Conservation (phyloP, 805 yeast genomes). For the Myxozyma melibiosi region DNA sequence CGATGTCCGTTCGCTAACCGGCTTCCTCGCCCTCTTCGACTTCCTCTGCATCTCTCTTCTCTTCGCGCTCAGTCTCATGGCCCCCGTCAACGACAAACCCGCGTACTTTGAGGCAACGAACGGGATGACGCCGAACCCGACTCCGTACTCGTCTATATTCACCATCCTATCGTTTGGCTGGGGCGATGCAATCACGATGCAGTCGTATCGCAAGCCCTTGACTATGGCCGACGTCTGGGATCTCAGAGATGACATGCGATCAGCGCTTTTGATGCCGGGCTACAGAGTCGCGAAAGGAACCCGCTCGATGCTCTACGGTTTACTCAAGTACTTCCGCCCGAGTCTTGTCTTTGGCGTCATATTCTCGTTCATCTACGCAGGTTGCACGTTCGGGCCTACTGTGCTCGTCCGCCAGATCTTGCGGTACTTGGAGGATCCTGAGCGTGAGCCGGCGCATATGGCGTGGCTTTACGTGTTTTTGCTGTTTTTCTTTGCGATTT, state of each 20-base stretch:
- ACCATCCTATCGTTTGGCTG: conserved; percentile 70
- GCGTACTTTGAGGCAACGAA: conserved; percentile 46
- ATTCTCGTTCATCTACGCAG: conserved; percentile 23
- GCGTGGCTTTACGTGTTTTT: conserved; percentile 87
- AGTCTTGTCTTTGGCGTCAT: conserved; percentile 18
- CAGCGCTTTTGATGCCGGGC: conserved; percentile 63
- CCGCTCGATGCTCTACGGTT: conserved; percentile 24
- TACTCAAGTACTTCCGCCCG: conserved; percentile 11
- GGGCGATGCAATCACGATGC: conserved; percentile 69
- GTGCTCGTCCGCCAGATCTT: conserved; percentile 73
- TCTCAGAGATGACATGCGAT: conserved; percentile 73
- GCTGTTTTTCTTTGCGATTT: conserved; percentile 65
- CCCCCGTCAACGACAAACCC: conserved; percentile 69
- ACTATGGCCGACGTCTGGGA: conserved; percentile 79
- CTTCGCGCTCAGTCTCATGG: conserved; percentile 54
- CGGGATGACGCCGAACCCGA: conserved; percentile 73
- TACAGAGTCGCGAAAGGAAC: conserved; percentile 20
- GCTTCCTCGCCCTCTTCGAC: conserved; percentile 29
- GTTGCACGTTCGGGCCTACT: conserved; percentile 75
- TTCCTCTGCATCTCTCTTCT: conserved; percentile 51
- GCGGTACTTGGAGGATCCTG: conserved; percentile 79
- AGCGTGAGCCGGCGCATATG: conserved; percentile 59
- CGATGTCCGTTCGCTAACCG: conserved; percentile 33
- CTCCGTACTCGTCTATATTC: conserved; percentile 64
- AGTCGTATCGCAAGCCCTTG: conserved; percentile 61